These are phyloP conservation scores for Angophora floribunda DNA, from an alignment of 345 rosid genomes.

Conservation along the genomic window DNA sequence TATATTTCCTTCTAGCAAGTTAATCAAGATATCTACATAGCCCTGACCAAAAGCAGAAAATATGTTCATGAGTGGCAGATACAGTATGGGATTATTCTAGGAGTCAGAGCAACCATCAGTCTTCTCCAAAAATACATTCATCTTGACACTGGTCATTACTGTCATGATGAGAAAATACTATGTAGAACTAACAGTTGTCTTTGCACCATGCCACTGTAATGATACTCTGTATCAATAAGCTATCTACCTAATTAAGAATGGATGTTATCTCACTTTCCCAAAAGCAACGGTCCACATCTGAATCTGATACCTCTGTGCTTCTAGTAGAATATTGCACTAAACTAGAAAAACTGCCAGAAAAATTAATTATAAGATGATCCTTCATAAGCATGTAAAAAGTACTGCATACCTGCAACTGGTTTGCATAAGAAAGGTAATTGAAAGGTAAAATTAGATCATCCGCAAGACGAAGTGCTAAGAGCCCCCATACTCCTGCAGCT, in stretches of 20 bases:
- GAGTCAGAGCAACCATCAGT: neutral
- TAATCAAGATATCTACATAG: constrained; percentile 37
- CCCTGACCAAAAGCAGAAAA: constrained; percentile 20
- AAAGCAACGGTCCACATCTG: neutral
- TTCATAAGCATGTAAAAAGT: neutral
- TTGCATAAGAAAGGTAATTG: constrained; percentile 57
- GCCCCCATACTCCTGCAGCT: constrained; percentile 94
- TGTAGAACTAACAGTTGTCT: neutral
- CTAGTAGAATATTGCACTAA: neutral
- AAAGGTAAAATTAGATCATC: constrained; percentile 78
- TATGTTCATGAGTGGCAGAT: neutral
- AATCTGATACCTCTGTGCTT: neutral
- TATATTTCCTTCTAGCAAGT: constrained; percentile 26
- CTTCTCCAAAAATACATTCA: neutral
- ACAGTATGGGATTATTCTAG: neutral
- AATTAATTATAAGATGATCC: neutral
- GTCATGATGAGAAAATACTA: neutral
- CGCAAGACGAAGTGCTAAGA: constrained; percentile 64
- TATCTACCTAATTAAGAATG: neutral
- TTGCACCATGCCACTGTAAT: neutral
- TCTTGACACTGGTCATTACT: neutral
- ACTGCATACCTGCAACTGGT: constrained; percentile 25
- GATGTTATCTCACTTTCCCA: neutral
- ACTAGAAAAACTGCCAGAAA: neutral
- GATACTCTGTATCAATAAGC: neutral